Conservation (phyloP, 108 stramenopile species). For the Tribonema minus region DNA sequence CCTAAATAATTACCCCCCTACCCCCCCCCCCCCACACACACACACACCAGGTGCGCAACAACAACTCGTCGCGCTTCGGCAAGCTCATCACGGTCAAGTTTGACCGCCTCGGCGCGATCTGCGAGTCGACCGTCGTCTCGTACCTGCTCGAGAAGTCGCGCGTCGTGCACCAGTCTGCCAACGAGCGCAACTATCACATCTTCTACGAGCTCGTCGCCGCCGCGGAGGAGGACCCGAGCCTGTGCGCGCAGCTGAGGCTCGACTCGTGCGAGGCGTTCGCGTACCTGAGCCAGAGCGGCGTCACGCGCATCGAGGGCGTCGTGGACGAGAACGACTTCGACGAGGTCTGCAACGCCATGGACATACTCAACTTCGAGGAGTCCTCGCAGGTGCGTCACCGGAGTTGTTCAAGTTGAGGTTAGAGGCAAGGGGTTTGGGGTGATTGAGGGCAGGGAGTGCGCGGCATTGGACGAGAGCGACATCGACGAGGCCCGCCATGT, state of each 20-base stretch:
- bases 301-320: constrained; percentile 64
- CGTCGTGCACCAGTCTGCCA: constrained; percentile 76
- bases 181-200: constrained; percentile 81
- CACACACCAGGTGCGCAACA: too few species aligned
- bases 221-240: constrained; percentile 45
- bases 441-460: too few species aligned
- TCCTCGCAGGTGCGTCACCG: not conserved
- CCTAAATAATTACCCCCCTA: too few species aligned
- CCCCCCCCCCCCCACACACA: too few species aligned
- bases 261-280: constrained; percentile 53
- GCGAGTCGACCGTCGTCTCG: constrained; percentile 58
- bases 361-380: constrained; percentile 16
- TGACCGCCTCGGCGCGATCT: constrained; percentile 53
- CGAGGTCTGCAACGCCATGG: constrained; percentile 69
- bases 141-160: constrained; percentile 89
- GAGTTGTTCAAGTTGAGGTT: too few species aligned
- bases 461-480: too few species aligned
- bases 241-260: constrained; percentile 46
- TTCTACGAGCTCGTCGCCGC: constrained; percentile 67
- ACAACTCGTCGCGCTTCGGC: too few species aligned
- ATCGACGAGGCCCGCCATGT: too few species aligned
- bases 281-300: constrained; percentile 44
- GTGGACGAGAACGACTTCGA: too few species aligned
- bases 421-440: too few species aligned
- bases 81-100: constrained; percentile 83